A percentile compares a stretch with the other conserved stretches of the same genome.
Conservation (phyloP, 345 rosid species). For the Gossypium anomalum region DNA sequence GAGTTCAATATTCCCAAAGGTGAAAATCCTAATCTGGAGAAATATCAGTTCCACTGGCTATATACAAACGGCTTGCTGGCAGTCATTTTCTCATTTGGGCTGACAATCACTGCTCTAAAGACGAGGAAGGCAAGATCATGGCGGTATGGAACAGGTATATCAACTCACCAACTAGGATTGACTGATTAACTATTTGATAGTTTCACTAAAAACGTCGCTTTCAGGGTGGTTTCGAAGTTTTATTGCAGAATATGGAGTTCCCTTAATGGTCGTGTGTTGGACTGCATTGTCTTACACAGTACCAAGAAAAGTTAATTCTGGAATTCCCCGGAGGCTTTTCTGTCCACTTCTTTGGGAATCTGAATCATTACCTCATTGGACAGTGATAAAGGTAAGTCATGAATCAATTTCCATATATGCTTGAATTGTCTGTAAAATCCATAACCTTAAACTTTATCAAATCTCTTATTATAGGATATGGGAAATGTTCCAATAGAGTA, state of each 20-base stretch:
- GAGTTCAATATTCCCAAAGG: constrained; percentile 47
- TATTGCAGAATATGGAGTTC: constrained; percentile 79
- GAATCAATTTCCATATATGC: background rate
- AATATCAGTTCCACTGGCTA: constrained; percentile 47
- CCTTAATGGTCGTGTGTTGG: constrained; percentile 71
- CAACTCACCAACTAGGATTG: background rate
- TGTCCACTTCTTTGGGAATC: constrained; percentile 82
- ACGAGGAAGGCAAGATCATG: constrained; percentile 70
- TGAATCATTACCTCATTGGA: constrained; percentile 69
- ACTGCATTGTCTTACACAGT: constrained; percentile 47
- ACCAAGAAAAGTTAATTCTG: constrained; percentile 41
- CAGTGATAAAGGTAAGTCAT: constrained; percentile 52
- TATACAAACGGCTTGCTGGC: constrained; percentile 69
- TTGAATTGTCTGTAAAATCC: background rate
- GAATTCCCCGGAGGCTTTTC: constrained; percentile 63
- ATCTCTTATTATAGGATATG: constrained; percentile 61
- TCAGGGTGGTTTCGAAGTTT: constrained; percentile 67
- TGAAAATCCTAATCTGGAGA: constrained; percentile 35
- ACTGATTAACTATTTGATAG: background rate
- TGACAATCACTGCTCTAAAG: constrained; percentile 46
- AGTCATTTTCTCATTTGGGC: constrained; percentile 62
- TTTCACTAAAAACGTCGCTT: background rate
- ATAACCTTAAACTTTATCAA: background rate
- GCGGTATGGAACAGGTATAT: constrained; percentile 50
- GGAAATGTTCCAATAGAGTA: constrained; percentile 54